Percentiles rank a stretch among this genome's conserved stretches.
phyloP scores from a whole-genome alignment of 768 basidiomycete species.

The Macrolepiota albuminosa region DNA sequence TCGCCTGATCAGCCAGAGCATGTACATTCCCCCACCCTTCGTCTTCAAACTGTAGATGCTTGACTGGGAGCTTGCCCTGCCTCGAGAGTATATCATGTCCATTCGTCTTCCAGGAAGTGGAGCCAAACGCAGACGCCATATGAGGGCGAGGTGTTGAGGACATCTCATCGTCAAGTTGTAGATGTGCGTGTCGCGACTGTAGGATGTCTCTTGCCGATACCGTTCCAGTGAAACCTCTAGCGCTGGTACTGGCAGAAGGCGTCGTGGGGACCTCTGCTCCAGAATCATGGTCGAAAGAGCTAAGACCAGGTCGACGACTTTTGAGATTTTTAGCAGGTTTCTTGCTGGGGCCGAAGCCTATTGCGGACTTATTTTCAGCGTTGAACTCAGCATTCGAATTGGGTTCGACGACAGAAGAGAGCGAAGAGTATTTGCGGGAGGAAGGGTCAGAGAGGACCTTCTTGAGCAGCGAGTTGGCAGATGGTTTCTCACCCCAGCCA shows the following conservation, averaged over 20 bases:
- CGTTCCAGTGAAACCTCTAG: slow-evolving; percentile 9
- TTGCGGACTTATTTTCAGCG: not conserved
- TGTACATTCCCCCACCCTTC: not conserved
- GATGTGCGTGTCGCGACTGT: slow-evolving; percentile 3
- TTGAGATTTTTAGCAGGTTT: slow-evolving; percentile 24
- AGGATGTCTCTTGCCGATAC: slow-evolving; percentile 13
- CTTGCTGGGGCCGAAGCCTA: slow-evolving; percentile 15
- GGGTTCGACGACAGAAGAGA: slow-evolving; percentile 3
- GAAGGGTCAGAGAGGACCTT: slow-evolving; percentile 11
- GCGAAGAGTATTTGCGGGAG: slow-evolving; percentile 5
- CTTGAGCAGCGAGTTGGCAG: slow-evolving; percentile 10
- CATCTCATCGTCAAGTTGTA: slow-evolving; percentile 12
- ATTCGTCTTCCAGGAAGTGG: slow-evolving; percentile 5
- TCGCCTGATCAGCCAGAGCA: not conserved
- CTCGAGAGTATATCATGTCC: not conserved
- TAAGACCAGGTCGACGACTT: slow-evolving; percentile 19
- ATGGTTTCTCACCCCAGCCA: slow-evolving; percentile 12
- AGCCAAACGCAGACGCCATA: not conserved
- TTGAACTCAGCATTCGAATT: slow-evolving; percentile 4
- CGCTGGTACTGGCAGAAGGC: slow-evolving; percentile 7
- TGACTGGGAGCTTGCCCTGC: not conserved
- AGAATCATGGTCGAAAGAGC: slow-evolving; percentile 15
- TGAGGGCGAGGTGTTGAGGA: slow-evolving; percentile 16
- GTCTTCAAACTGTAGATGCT: not conserved
- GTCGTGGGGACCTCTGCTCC: slow-evolving; percentile 10